phyloP scores from a whole-genome alignment of 352 stramenopile species.

The Blastocystis sp. region DNA sequence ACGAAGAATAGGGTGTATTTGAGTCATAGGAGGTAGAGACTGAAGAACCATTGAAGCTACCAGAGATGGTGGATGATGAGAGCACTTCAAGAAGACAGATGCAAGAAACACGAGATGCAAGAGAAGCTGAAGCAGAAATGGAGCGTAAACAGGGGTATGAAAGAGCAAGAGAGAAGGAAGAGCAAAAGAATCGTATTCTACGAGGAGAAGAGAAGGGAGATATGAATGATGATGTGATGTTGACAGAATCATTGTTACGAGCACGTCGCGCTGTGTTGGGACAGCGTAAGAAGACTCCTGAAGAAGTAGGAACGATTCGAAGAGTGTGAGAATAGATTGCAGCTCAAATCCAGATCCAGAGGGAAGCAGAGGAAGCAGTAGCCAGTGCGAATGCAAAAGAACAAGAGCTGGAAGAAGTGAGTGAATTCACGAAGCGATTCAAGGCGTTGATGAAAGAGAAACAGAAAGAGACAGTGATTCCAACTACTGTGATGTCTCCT shows the following conservation, averaged over 20 bases:
- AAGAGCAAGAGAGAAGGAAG: conserved; percentile 22
- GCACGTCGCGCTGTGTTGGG: conserved; percentile 31
- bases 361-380: conserved; percentile 25
- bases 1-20: conserved; percentile 14
- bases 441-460: conserved; percentile 18
- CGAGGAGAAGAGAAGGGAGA: background rate
- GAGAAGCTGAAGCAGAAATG: background rate
- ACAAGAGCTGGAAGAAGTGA: background rate
- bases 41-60: background rate
- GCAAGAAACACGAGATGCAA: background rate
- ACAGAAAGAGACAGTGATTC: conserved; percentile 13
- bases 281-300: background rate
- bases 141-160: background rate
- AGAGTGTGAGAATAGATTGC: background rate
- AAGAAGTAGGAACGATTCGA: background rate
- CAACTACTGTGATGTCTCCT: no score
- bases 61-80: background rate
- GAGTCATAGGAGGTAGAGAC: background rate
- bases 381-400: background rate
- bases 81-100: background rate
- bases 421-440: conserved; percentile 49
- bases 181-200: conserved; percentile 8
- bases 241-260: background rate
- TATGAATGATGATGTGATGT: background rate
- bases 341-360: background rate